These are phyloP conservation scores for Aegilops tauschii DNA, from an alignment of 176 grass and related monocot species.

Conservation along the genomic window DNA sequence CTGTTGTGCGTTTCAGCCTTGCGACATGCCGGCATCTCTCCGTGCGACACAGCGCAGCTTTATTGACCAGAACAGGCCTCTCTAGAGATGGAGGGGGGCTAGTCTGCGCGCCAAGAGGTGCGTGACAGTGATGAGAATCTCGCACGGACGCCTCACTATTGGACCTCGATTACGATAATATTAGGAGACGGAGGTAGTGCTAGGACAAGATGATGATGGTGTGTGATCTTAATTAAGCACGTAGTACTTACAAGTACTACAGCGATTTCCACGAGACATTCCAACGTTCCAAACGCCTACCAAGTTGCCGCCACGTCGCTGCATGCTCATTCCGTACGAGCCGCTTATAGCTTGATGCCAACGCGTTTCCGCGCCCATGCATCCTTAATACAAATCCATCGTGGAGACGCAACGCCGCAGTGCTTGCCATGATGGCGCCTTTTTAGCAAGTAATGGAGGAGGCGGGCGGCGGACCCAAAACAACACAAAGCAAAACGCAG, in stretches of 20 bases:
- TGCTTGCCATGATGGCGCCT: slow-evolving; percentile 36
- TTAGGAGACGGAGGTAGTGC: not conserved
- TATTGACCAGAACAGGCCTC: not conserved
- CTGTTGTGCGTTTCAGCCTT: too few species aligned
- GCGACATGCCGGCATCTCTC: not conserved
- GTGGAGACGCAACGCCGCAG: too few species aligned
- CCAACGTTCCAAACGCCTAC: not conserved
- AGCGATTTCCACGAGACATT: not conserved
- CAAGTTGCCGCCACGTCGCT: not conserved
- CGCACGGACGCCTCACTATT: too few species aligned
- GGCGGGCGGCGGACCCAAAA: not conserved
- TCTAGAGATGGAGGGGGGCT: too few species aligned
- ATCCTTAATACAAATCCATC: too few species aligned
- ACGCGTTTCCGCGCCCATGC: not conserved
- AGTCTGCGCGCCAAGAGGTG: too few species aligned
- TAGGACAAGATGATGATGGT: not conserved
- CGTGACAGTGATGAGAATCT: not conserved
- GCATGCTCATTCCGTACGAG: not conserved
- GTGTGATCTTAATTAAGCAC: not conserved
- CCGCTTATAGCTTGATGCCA: not conserved
- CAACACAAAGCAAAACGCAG: not conserved
- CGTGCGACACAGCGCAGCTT: not conserved
- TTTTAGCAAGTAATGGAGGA: slow-evolving; percentile 6
- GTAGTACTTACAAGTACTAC: not conserved
- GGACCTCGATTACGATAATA: not conserved